Evolutionary conservation across 805 yeast species (phyloP).

Genomic region (Clavispora vitiphila): DNA sequence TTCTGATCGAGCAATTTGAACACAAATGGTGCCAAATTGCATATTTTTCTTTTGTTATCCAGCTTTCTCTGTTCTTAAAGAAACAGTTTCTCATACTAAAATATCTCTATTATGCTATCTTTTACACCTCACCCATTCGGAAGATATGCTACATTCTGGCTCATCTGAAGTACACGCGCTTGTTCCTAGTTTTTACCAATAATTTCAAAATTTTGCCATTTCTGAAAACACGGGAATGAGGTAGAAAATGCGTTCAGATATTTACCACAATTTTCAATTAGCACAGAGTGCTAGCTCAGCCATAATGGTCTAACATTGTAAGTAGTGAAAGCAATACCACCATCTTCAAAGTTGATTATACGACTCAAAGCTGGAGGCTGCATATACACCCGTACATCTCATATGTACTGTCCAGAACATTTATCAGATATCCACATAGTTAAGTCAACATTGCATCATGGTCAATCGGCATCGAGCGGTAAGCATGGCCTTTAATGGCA

Average conservation of each 20-base stretch:
- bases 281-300: no score
- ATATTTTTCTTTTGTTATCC: neutral
- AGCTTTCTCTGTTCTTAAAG: no score
- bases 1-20: neutral
- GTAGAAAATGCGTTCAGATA: neutral
- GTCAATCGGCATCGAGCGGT: slow-evolving; percentile 20
- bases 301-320: no score
- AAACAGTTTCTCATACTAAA: no score
- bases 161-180: neutral
- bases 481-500: slow-evolving; percentile 20
- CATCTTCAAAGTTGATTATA: no score
- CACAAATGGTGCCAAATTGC: no score
- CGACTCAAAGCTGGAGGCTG: neutral
- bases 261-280: no score
- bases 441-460: slow-evolving; percentile 6
- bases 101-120: no score
- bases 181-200: slow-evolving; percentile 4
- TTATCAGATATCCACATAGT: neutral
- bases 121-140: no score
- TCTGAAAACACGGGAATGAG: no score
- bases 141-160: neutral
- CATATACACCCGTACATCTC: slow-evolving; percentile 3
- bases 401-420: slow-evolving; percentile 2
- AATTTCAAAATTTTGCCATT: neutral
- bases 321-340: no score